phyloP scores from a whole-genome alignment of 1,284 basidiomycete genomes.

The Lignosus rhinocerotis region DNA sequence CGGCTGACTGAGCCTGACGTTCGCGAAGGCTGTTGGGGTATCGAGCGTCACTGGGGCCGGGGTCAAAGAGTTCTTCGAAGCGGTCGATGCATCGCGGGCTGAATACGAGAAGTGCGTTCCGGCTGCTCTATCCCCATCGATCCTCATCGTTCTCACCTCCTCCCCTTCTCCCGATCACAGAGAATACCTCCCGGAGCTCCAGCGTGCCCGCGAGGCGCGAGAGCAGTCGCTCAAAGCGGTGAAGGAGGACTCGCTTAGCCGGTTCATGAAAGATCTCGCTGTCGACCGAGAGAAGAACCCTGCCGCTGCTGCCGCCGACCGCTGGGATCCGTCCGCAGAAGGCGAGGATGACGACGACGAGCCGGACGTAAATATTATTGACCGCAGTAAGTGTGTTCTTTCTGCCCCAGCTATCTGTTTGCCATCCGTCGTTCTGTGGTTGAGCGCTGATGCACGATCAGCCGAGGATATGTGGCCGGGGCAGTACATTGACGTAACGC shows the following conservation, averaged over 20 bases:
- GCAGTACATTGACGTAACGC: constrained; percentile 69
- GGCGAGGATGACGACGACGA: constrained; percentile 64
- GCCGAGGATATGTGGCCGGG: constrained; percentile 69
- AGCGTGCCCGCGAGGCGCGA: constrained; percentile 60
- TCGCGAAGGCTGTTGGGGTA: constrained; percentile 84
- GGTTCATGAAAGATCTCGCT: constrained; percentile 85
- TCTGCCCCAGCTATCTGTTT: constrained; percentile 6
- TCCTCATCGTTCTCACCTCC: neutral
- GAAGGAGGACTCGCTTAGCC: constrained; percentile 79
- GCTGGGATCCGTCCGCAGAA: constrained; percentile 53
- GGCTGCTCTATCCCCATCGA: neutral
- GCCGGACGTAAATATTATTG: constrained; percentile 56
- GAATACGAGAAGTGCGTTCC: constrained; percentile 83
- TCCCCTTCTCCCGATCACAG: constrained; percentile 38
- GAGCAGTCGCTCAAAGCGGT: constrained; percentile 67
- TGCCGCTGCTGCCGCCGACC: constrained; percentile 49
- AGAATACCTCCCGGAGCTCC: constrained; percentile 91
- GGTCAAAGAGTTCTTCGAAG: constrained; percentile 87
- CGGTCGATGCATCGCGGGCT: constrained; percentile 83
- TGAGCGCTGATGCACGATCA: constrained; percentile 30
- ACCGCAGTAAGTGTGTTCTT: constrained; percentile 54
- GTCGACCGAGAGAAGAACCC: constrained; percentile 67
- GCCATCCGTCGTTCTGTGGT: neutral
- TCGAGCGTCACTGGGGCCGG: constrained; percentile 95
- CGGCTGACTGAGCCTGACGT: neutral